Evolutionary conservation across 768 basidiomycete genomes (phyloP), one percentile per base, ranked within the genome.

Genomic region (Clitopilus hobsonii): DNA sequence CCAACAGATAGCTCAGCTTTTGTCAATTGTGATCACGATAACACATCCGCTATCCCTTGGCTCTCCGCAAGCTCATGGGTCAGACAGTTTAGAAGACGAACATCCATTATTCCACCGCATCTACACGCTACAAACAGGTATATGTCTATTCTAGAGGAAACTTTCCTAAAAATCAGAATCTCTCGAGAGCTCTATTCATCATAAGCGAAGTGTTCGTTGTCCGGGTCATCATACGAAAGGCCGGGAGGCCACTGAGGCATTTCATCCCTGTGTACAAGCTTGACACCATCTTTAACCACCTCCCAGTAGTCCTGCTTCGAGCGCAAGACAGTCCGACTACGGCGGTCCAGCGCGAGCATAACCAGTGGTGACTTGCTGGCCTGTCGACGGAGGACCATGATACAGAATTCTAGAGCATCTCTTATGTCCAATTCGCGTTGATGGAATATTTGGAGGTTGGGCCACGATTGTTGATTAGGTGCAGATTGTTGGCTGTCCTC

Each of bases 171-270:
- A n/a, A n/a, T n/a, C n/a, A n/a, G n/a, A n/a, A n/a, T n/a, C n/a
- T n/a, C n/a, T n/a, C n/a, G n/a, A n/a, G n/a, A 45, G 6, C 41
- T 45, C 22, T 45, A 45, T 18, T 45, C 41, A 4, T 45, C 41
- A 20, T 45, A 45, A 18, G 41, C 41, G 22, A 45, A 45, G 4
- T 45, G 41, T 45, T 61, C 64, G n/a, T 65, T 63, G 27, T 66
- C 64, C 29, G 63, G 65, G 57, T 78, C 75, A 45, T 72, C 66
- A 60, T 74, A 76, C 6, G 65, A 68, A 49, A 75, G 60, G 11
- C 65, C 72, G 13, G 61, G 57, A 6, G 77, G 77, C 78, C 78
- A 80, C 5, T 62, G 54, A 10, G 51, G 51, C 29, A 58, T 18
- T 1, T 56, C 55, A 25, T 61, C 58, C 4, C 49, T 56, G 28